Base-by-base conservation (phyloP, 805 yeast genomes). In the Hanseniaspora guilliermondii region DNA sequence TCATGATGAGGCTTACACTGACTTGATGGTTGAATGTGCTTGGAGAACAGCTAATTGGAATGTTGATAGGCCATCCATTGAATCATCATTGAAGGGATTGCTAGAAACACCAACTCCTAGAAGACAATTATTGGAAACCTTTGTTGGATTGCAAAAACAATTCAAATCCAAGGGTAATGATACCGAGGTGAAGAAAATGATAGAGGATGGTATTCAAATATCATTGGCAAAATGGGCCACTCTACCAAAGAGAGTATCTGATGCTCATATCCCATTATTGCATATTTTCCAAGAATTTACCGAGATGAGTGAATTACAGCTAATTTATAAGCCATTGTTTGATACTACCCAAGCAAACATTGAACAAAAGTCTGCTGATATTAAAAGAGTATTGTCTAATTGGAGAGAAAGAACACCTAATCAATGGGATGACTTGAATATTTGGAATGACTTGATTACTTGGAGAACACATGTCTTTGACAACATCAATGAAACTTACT, bases 21-120 rank as follows among this genome's bases (percentile, higher is more conserved):
- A 93, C 63, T 73, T 93, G 59, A 70, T 94, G 25, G 73, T 93
- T n/a, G 99, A 93, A 67, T 94, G 98, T 75, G 98, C 97, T 38
- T 93, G 99, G 99, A 76, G 99, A 63, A 95, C 93, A 39, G 97
- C 98, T 7, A 97, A 93, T 64, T 93, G 98, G 98, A 83, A 83
- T 57, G 82, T 94, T 8, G 98, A 94, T 63, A 77, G 89, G 59
- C 97, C 91, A 59, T 93, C 97, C 0, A 72, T 93, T 38, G 97
- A 89, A 64, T 96, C 87, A 63, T 84, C 95, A 1, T 95, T 93
- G 25, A 87, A 88, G 67, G 85, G 94, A 42, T 95, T 93, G 5
- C 88, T 93, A 96, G 98, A 93, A 68, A 96, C 89, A 25, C 97
- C 98, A 4, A 94, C 98, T 0, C 97, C 98, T 1, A 77, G 99